phyloP scores from a whole-genome alignment of 495 filamentous ascomycete species.

The Penicillium psychrofluorescens region DNA sequence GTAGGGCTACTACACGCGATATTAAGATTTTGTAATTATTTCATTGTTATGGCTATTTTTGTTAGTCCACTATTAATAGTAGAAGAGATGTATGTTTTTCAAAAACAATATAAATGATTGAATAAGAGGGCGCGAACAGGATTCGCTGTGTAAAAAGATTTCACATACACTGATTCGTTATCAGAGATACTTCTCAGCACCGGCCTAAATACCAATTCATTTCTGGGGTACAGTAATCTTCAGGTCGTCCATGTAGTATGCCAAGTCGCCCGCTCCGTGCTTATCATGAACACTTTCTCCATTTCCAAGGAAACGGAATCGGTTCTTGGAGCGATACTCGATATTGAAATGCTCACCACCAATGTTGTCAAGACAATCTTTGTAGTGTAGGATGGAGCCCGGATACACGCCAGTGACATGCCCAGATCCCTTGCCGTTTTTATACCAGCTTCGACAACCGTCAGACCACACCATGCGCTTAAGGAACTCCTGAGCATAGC shows the following conservation, averaged over 20 bases:
- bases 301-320: constrained; percentile 42
- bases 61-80: too few species aligned
- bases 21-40: too few species aligned
- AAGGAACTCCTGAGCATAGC: neutral
- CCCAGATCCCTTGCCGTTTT: constrained; percentile 2
- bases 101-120: too few species aligned
- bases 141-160: too few species aligned
- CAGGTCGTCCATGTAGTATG: neutral
- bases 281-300: constrained; percentile 15
- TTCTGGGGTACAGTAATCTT: too few species aligned
- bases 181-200: too few species aligned
- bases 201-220: too few species aligned
- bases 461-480: constrained; percentile 5
- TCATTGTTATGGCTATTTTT: too few species aligned
- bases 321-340: constrained; percentile 33
- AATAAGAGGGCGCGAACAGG: too few species aligned
- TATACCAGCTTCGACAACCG: constrained; percentile 3
- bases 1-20: too few species aligned
- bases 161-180: too few species aligned
- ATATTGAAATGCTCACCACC: constrained; percentile 40
- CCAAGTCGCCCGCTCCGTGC: constrained; percentile 3
- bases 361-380: constrained; percentile 7
- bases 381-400: neutral
- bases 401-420: constrained; percentile 7
- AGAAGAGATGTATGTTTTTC: too few species aligned